Percentiles rank a stretch among this genome's conserved stretches.
Conservation (phyloP, 768 basidiomycete species). For the Mycena rosella region DNA sequence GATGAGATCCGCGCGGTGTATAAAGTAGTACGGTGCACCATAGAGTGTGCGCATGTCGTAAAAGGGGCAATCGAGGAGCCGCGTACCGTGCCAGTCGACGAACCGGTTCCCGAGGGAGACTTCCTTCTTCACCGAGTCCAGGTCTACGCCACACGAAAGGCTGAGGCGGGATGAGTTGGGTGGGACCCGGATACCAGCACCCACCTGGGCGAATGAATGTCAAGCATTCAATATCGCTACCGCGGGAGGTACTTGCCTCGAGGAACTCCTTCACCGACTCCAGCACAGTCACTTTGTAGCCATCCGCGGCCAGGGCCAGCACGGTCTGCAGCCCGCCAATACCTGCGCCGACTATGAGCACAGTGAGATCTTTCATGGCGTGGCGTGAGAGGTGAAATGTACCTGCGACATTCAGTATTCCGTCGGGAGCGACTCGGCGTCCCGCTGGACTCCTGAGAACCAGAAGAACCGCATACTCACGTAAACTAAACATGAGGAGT, state of each 20-base stretch:
- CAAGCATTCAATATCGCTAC: too few species aligned
- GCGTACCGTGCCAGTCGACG: slow-evolving; percentile 30
- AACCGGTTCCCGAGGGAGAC: slow-evolving; percentile 32
- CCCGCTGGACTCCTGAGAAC: too few species aligned
- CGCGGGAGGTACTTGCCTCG: too few species aligned
- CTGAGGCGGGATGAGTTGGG: slow-evolving; percentile 37
- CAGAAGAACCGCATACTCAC: too few species aligned
- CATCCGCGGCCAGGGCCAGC: too few species aligned
- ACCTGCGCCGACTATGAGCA: too few species aligned
- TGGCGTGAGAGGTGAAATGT: background rate
- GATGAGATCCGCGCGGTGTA: slow-evolving; percentile 59
- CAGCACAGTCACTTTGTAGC: too few species aligned
- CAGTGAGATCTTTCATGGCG: background rate
- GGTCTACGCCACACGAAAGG: slow-evolving; percentile 32
- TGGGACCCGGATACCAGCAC: slow-evolving; percentile 43
- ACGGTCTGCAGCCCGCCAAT: too few species aligned
- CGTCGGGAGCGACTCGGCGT: background rate
- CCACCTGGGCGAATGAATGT: too few species aligned
- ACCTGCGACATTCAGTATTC: background rate
- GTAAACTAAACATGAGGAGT: too few species aligned
- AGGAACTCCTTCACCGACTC: too few species aligned
- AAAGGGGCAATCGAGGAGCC: slow-evolving; percentile 30
- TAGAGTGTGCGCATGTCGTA: slow-evolving; percentile 30
- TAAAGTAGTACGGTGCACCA: slow-evolving; percentile 58
- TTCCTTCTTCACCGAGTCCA: slow-evolving; percentile 25